Conservation (phyloP, 2,329 filamentous ascomycete species). For the Calonectria ilicicola region DNA sequence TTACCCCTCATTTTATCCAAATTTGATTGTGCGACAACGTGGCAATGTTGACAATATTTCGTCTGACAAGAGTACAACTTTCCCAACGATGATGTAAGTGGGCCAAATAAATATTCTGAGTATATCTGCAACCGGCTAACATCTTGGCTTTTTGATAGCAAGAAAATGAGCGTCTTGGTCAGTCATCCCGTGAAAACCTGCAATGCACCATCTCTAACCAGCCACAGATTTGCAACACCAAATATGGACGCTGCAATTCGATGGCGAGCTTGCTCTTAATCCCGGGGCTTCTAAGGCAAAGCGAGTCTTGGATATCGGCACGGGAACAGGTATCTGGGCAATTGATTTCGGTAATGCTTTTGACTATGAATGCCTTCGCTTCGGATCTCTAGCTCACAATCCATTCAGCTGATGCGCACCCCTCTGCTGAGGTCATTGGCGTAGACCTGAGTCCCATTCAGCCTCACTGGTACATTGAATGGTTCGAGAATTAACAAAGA, state of each 20-base stretch:
- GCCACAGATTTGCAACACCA: slow-evolving; percentile 28
- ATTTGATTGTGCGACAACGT: not conserved
- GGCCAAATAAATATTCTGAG: not conserved
- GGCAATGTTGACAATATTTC: not conserved
- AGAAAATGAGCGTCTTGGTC: slow-evolving; percentile 33
- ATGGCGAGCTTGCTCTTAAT: slow-evolving; percentile 25
- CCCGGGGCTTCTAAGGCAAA: slow-evolving; percentile 29
- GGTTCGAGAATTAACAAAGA: too few species aligned
- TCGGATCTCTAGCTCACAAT: not conserved
- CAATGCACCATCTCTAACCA: not conserved
- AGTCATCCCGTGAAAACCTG: not conserved
- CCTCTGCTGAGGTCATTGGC: slow-evolving; percentile 32
- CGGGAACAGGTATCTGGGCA: slow-evolving; percentile 43
- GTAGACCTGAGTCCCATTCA: slow-evolving; percentile 38
- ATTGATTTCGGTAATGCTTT: slow-evolving; percentile 36
- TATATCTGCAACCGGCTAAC: not conserved
- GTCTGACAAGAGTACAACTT: slow-evolving; percentile 36
- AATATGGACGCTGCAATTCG: slow-evolving; percentile 29
- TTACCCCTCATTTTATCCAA: not conserved
- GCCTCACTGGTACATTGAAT: slow-evolving; percentile 22
- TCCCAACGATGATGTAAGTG: slow-evolving; percentile 36
- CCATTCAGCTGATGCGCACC: slow-evolving; percentile 28
- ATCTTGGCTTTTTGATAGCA: slow-evolving; percentile 8
- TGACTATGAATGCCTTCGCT: not conserved
- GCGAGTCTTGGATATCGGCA: slow-evolving; percentile 42